Evolutionary conservation across 352 stramenopile species (phyloP), one percentile per base, ranked within the genome.

Genomic region (Halophytophthora polymorphica): DNA sequence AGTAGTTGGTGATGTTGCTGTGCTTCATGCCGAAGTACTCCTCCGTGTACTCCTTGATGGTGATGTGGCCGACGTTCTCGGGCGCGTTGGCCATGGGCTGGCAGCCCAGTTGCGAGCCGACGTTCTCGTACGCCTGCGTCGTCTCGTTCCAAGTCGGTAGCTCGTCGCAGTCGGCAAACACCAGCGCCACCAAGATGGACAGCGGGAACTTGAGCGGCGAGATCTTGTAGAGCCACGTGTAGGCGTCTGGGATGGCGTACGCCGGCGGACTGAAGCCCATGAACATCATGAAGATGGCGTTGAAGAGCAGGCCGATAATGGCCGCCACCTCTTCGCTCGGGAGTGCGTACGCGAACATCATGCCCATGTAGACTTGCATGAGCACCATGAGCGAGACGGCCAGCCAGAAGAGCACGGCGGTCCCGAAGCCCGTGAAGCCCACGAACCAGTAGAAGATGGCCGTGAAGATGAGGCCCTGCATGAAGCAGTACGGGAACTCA

Each of bases 401-500:
- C 3, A 78, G 12, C 63, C 63, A 71, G 45, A 58, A 73, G 0
- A 64, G 22, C 0, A 70, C 33, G n/a, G 18, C 47, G 2, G 17
- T 34, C 4, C 3, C 13, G 35, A 73, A 56, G 3, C 34, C 59
- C 17, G 34, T 50, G 37, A 73, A 66, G 13, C 63, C 67, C 7
- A 66, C 67, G 6, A 66, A 50, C 5, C 55, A 59, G 58, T 61
- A 77, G 42, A 57, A 71, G 23, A 77, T 48, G 25, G 62, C 28
- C 3, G 56, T 69, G 48, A 70, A 77, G 18, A 74, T 10, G 25
- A 37, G 34, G 18, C 33, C 38, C 19, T 43, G 50, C 13, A 48
- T 39, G 53, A 72, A 62, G 2, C 58, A 40, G 39, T 67, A 73
- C 34, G 64, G 64, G 34, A 73, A 61, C 68, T 97, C 88, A 7